Evolutionary conservation across 1,284 basidiomycete species (phyloP), one percentile per base, ranked within the genome.

Genomic region (Cronartium quercuum): DNA sequence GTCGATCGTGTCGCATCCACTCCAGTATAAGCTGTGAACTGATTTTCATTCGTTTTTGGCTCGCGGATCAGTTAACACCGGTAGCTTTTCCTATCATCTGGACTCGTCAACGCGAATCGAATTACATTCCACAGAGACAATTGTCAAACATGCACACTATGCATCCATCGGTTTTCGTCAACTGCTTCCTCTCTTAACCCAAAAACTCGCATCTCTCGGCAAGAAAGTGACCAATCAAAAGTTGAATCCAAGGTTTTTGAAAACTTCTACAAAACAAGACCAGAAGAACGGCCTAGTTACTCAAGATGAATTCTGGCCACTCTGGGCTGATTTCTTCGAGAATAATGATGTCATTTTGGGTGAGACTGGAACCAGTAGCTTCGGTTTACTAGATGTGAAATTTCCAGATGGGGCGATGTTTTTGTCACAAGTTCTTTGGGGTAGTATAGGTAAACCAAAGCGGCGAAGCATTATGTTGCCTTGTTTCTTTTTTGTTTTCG

Each of bases 81-180:
- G 7, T 41, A 65, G 74, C 4, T 78, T 41, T 66, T 66, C 63
- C 68, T 77, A 75, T 66, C 66, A 75, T 21, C 79, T 40, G 47
- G 70, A 76, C 40, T 73, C 68, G 78, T 58, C 79, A 62, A 76
- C 81, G 75, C 81, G 81, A 13, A 81, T 85, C 74, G 84, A 94
- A 88, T 85, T 97, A 12, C 94, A 97, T 82, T 93, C 91, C 0
- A 88, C 88, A 79, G 86, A 90, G 77, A 91, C 89, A 3, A 86
- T 85, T 74, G 85, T 94, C 64, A 81, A 82, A 29, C 75, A 76
- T 35, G 71, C 71, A 78, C 78, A 69, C 67, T 77, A 41, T 76
- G 1, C 63, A 41, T 29, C 9, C 10, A 44, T 65, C 35, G 76
- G 78, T 18, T 79, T 81, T 78, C 78, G 79, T 66, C 44, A 57